phyloP scores from a whole-genome alignment of 2,329 filamentous ascomycete genomes.

The Leptographium galeiforme region DNA sequence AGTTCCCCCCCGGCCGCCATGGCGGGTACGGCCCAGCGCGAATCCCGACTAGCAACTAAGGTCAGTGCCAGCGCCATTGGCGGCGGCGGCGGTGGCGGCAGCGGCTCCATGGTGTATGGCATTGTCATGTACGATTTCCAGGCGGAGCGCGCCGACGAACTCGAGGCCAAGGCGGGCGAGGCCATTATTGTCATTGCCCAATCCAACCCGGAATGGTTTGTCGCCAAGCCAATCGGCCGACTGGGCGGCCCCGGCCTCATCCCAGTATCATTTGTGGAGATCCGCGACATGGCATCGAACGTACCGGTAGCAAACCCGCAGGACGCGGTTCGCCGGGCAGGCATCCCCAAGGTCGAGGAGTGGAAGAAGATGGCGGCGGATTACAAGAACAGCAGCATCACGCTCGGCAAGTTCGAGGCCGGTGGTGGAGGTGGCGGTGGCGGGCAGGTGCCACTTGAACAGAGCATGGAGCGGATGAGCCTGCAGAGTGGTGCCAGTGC shows the following conservation, averaged over 20 bases:
- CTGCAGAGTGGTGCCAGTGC: conserved; percentile 37
- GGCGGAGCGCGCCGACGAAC: conserved; percentile 86
- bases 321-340: conserved; percentile 75
- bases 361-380: conserved; percentile 99
- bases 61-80: no score
- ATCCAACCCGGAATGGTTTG: conserved; percentile 98
- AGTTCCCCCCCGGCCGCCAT: conserved; percentile 14
- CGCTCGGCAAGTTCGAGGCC: conserved; percentile 75
- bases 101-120: conserved; percentile 85
- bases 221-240: conserved; percentile 95
- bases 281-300: conserved; percentile 83
- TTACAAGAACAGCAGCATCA: conserved; percentile 98
- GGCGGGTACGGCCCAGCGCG: conserved; percentile 24
- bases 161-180: conserved; percentile 89
- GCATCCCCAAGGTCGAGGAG: conserved; percentile 89
- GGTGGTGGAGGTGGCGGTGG: conserved; percentile 28
- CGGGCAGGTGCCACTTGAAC: conserved; percentile 42
- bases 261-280: conserved; percentile 92
- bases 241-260: conserved; percentile 93
- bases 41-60: conserved; percentile 26
- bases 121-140: conserved; percentile 96
- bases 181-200: conserved; percentile 97
- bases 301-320: conserved; percentile 68
- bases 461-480: conserved; percentile 69
- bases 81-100: conserved; percentile 24